A percentile compares a stretch with the other conserved stretches of the same genome.
phyloP scores from a whole-genome alignment of 108 stramenopile genomes.

The Nitzschia putrida region DNA sequence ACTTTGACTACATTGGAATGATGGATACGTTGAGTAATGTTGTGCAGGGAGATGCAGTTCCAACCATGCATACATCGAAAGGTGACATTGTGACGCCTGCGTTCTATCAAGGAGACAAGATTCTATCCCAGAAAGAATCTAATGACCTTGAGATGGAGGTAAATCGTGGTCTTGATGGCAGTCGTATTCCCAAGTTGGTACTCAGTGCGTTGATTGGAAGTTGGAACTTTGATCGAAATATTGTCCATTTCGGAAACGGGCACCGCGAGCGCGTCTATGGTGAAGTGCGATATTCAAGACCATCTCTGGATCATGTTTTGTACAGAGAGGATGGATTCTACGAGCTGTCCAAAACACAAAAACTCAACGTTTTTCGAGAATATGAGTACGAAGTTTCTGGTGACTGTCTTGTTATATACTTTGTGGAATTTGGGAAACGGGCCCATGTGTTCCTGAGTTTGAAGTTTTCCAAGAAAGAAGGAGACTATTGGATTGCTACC shows the following conservation, averaged over 20 bases:
- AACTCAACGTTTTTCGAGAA: slow-evolving; percentile 67
- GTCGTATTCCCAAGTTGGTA: slow-evolving; percentile 49
- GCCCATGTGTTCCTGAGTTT: slow-evolving; percentile 67
- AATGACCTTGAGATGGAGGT: slow-evolving; percentile 47
- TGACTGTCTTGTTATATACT: slow-evolving; percentile 58
- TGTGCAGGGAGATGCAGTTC: slow-evolving; percentile 25
- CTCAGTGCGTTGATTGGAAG: slow-evolving; percentile 53
- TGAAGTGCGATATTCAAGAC: slow-evolving; percentile 22
- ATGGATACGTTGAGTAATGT: slow-evolving; percentile 52
- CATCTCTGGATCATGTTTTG: slow-evolving; percentile 34
- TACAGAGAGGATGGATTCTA: slow-evolving; percentile 73
- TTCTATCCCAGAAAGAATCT: slow-evolving; percentile 26
- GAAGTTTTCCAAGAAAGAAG: slow-evolving; percentile 44
- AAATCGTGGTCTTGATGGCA: slow-evolving; percentile 10
- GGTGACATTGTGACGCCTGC: slow-evolving; percentile 56
- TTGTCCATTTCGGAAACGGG: slow-evolving; percentile 44
- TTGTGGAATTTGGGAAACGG: slow-evolving; percentile 64
- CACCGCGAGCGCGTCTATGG: slow-evolving; percentile 32
- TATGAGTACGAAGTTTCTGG: slow-evolving; percentile 50
- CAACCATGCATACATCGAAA: slow-evolving; percentile 16
- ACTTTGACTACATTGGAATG: slow-evolving; percentile 57
- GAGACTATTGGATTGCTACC: slow-evolving; percentile 55
- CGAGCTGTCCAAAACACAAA: slow-evolving; percentile 50
- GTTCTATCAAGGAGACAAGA: slow-evolving; percentile 53
- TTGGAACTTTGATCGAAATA: slow-evolving; percentile 60